Evolutionary conservation across 306 rosid genomes (phyloP), one percentile per base, ranked within the genome.

Genomic region (Corylus heterophylla): DNA sequence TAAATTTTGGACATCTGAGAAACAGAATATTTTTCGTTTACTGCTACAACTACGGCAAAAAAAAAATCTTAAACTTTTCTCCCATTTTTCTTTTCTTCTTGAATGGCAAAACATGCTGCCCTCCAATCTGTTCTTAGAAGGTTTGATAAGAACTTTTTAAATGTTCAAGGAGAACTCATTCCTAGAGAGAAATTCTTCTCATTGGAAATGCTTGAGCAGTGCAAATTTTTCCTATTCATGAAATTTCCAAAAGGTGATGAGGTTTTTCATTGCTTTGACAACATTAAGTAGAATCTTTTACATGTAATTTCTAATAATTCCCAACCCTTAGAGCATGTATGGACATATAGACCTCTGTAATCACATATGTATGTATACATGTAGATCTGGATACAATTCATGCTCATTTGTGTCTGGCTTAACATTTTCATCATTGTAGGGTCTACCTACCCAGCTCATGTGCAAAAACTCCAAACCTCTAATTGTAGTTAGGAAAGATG

Each of bases 241-340:
- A 62, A 62, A 62, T 62, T 62, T 62, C 68, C 18, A 62, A 16
- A 61, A 63, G 18, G 39, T 63, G 45, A 63, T 63, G 16, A 66
- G 71, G 71, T n/a, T 66, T 66, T 16, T 42, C 71, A 37, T 14
- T 66, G 20, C 44, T 39, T 66, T 37, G 25, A 66, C 5, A 37
- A 35, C 12, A 8, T 59, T 59, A 25, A 25, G 12, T 25, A 12
- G 25, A 59, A 25, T 11, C 37, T 59, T 59, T 59, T 10, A 25
- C 35, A 11, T 59, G 9, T 58, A 3, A 7, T 4, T 54, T 54
- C 20, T 54, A 6, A 14, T 17, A 54, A 11, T 35, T 58, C 7
- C 6, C 2, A 16, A 58, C 35, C 16, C 3, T 58, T 22, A 10
- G 35, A 58, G 66, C 9, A 58, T 25, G 66, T 8, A 58, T 58